Base-by-base conservation (phyloP, 2,329 filamentous ascomycete species). In the Fusarium sambucinum region DNA sequence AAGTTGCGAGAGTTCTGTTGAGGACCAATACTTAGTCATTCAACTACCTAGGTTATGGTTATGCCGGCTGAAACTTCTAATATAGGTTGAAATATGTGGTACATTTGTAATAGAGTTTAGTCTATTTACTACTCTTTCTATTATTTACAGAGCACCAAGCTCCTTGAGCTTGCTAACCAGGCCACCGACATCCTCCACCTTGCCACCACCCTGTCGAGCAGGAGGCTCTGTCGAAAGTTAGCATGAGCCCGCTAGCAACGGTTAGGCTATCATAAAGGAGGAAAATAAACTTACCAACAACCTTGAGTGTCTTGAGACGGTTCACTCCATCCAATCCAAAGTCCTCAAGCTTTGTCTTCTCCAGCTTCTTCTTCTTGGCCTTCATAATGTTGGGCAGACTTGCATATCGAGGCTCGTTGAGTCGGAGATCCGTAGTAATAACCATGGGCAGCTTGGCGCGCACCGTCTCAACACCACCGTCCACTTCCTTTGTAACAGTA, bases 311-410 rank as follows among this genome's bases (percentile, higher is more conserved):
- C 89, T 96, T 97, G 78, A 99, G 81, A 74, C 94, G 86, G 81
- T 86, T 89, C 79, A 87, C 86, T 53, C 87, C 87, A 74, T 94
- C 90, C 42, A 97, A 81, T 3, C 92, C 93, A 79, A 92, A 92
- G 77, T 99, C 96, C 59, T 84, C 86, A 78, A 97, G 79, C 70
- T 87, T 93, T 86, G 93, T 91, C 91, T 97, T 98, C 76, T 96
- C 93, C 74, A 99, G 77, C 77, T 92, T 92, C 91, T 99, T 99
- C 92, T 98, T 99, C 92, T 99, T 99, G 54, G 96, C 96, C 90
- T 98, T 99, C 96, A 99, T 99, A 71, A 99, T 98, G 79, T 98
- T 98, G 51, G 94, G 95, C 87, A 99, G 80, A 80, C 89, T 97
- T 23, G 95, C 96, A 80, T 97, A 99, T 69, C 96, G 86, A 62